A percentile compares a stretch with the other conserved stretches of the same genome.
phyloP scores from a whole-genome alignment of 441 rosid species.

The Euphorbia celastroides region DNA sequence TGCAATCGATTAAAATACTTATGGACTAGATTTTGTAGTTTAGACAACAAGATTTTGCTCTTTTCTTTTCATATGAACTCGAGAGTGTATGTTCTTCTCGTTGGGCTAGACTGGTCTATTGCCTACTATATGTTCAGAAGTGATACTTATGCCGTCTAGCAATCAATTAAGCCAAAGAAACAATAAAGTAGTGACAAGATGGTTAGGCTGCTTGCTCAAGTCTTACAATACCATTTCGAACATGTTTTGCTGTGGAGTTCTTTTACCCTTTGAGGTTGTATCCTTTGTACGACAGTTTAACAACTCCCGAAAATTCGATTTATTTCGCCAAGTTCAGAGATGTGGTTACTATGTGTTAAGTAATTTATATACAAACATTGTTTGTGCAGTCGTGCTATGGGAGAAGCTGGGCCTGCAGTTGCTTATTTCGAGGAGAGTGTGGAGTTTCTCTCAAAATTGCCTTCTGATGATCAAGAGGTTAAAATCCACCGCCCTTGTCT shows the following conservation, averaged over 20 bases:
- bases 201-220: neutral
- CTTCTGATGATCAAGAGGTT: constrained; percentile 80
- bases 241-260: neutral
- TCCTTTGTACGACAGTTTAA: too few relatives aligned
- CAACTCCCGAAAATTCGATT: too few relatives aligned
- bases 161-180: neutral
- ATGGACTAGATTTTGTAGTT: too few relatives aligned
- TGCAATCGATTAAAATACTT: too few relatives aligned
- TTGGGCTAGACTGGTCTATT: neutral
- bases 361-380: neutral
- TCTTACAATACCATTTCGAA: neutral
- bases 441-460: constrained; percentile 66
- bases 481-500: constrained; percentile 4
- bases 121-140: neutral
- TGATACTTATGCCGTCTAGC: neutral
- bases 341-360: too few relatives aligned
- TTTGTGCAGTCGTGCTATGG: constrained; percentile 77
- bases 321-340: too few relatives aligned
- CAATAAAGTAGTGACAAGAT: neutral
- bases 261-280: too few relatives aligned
- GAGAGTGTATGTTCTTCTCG: neutral
- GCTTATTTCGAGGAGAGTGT: constrained; percentile 85
- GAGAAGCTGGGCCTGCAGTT: constrained; percentile 71
- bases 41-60: neutral
- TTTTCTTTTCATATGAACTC: neutral